Evolutionary conservation across 2,329 filamentous ascomycete species (phyloP).

Genomic region (Fusarium pilosicola): DNA sequence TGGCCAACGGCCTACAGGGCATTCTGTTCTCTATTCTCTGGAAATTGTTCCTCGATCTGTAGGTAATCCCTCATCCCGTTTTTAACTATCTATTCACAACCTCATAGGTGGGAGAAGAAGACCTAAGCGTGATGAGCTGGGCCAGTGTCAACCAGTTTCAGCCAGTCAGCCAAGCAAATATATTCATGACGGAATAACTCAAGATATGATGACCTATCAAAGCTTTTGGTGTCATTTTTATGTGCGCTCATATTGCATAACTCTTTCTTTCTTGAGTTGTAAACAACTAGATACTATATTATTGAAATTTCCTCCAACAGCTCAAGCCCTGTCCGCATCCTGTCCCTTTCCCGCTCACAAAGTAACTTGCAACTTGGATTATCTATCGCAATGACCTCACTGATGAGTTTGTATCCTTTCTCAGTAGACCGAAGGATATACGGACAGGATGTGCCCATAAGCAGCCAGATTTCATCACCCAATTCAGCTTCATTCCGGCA

Average conservation of each 20-base stretch:
- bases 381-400: not conserved
- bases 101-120: constrained; percentile 6
- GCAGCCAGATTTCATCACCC: not conserved
- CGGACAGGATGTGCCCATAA: not conserved
- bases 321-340: not conserved
- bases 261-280: not conserved
- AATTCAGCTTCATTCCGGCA: not conserved
- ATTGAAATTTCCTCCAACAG: not conserved
- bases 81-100: accelerated
- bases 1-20: constrained; percentile 60
- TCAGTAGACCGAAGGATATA: not conserved
- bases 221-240: not conserved
- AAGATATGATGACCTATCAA: too few relatives aligned
- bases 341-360: not conserved
- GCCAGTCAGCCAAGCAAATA: not conserved
- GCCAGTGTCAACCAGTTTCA: too few relatives aligned
- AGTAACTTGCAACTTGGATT: not conserved
- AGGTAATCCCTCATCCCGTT: constrained; percentile 30
- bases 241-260: not conserved
- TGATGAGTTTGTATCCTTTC: not conserved
- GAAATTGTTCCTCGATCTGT: constrained; percentile 61
- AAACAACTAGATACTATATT: not conserved
- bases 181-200: not conserved
- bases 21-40: constrained; percentile 60
- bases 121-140: not conserved